Evolutionary conservation across 345 rosid genomes (phyloP).

Genomic region (Euphorbia lathyris): DNA sequence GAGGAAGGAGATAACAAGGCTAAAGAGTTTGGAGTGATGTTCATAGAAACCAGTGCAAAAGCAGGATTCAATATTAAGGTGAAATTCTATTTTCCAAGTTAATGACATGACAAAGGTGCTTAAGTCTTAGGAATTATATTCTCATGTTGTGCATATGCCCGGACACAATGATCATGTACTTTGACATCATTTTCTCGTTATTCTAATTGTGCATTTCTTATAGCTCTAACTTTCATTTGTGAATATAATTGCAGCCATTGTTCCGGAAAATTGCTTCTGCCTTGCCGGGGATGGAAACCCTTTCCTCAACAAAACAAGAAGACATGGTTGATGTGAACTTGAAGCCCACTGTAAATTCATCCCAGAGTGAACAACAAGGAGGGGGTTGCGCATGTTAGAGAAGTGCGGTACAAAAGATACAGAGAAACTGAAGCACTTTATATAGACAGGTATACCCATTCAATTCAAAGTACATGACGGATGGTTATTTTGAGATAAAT

Average conservation of each 20-base stretch:
- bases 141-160: too few species aligned
- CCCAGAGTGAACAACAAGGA: constrained; percentile 71
- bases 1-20: constrained; percentile 94
- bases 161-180: neutral
- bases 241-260: constrained; percentile 57
- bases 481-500: constrained; percentile 2
- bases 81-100: neutral
- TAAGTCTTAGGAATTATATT: neutral
- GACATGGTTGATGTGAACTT: constrained; percentile 98
- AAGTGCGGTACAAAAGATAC: neutral
- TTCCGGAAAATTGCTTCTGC: constrained; percentile 95
- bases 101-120: neutral
- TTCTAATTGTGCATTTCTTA: too few species aligned
- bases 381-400: constrained; percentile 84
- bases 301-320: constrained; percentile 79
- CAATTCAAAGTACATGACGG: neutral
- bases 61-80: constrained; percentile 96
- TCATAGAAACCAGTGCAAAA: constrained; percentile 92
- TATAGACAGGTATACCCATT: neutral
- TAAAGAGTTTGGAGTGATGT: constrained; percentile 79
- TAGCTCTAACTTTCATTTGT: neutral
- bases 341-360: constrained; percentile 63
- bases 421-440: neutral
- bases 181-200: neutral
- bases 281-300: constrained; percentile 93